Evolutionary conservation across 2,329 filamentous ascomycete species (phyloP).

Genomic region (Penicillium sp.): DNA sequence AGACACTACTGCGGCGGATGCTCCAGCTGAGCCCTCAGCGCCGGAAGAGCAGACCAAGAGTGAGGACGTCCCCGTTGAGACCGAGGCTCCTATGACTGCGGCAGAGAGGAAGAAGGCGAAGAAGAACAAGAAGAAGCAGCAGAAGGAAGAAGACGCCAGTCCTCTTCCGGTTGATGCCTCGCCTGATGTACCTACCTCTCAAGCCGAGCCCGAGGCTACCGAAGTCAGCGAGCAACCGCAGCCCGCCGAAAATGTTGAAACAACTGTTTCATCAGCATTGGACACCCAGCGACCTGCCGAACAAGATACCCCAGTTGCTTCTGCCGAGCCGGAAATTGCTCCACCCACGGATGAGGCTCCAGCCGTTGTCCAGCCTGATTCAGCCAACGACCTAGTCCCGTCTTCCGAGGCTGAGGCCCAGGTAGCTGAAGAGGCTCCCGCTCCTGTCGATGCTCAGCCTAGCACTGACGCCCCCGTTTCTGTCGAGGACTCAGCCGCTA

Average conservation of each 20-base stretch:
- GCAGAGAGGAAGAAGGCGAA: conserved; percentile 20
- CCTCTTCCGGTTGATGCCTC: conserved; percentile 1
- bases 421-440: not conserved
- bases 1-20: not conserved
- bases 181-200: conserved; percentile 1
- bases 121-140: conserved; percentile 20
- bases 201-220: not conserved
- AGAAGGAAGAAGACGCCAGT: conserved; percentile 12
- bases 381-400: not conserved
- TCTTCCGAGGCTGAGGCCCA: conserved; percentile 1
- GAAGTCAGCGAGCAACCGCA: not conserved
- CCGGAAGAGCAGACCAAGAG: not conserved
- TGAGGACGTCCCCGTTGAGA: conserved; percentile 1
- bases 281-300: not conserved
- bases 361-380: not conserved
- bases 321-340: not conserved
- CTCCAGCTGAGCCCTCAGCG: not conserved
- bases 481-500: not conserved
- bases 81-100: conserved; percentile 17
- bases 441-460: not conserved
- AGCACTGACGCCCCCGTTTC: not conserved
- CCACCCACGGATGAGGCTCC: not conserved
- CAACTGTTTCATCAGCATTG: not conserved
- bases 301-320: not conserved
- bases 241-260: conserved; percentile 1